Base-by-base conservation (phyloP, 345 rosid species). In the Populus pruinosa region DNA sequence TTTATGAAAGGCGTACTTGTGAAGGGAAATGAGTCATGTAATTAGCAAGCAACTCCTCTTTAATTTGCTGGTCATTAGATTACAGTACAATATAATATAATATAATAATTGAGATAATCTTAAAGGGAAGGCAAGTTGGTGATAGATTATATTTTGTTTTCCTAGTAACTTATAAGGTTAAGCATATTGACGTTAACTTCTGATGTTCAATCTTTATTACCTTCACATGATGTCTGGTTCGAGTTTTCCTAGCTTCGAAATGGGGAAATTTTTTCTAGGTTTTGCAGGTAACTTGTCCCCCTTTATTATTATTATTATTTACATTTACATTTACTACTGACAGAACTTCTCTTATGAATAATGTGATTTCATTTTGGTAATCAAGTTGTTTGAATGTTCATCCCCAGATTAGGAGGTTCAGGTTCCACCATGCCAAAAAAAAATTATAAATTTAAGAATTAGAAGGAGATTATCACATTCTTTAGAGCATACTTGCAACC, bases 1-100 rank as follows among this genome's bases (percentile, higher is more conserved):
- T 78, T 75, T 36, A 29, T 61, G 72, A 70, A 67, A 77, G 68
- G 72, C 36, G 77, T 73, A 44, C 67, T 70, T 61, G 31, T 27
- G 27, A 64, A 71, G 62, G 35, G 53, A 67, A 67, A 65, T 31
- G 74, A 67, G 63, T 38, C 72, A 0, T 84, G 72, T 53, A 77
- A 73, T 79, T 44, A 65, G 75, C 49, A 55, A 78, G 74, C 71
- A 49, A 31, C 5, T 13, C 33, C 38, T 53, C 35, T 62, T 77
- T 50, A 39, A 50, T 67, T 50, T 56, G 71, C 64, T 71, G 79
- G 74, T 76, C 72, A 55, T 44, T 44, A 44, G 4, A 44, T 44
- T 44, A 44, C 50, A 2, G 50, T 13, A 44, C 17, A 25, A 25
- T 25, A 25, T 25, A 44, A 44, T 12, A 3, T 44, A 44, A 3